Evolutionary conservation across 257 asterid genomes (phyloP).

Genomic region (Solanum chmielewskii): DNA sequence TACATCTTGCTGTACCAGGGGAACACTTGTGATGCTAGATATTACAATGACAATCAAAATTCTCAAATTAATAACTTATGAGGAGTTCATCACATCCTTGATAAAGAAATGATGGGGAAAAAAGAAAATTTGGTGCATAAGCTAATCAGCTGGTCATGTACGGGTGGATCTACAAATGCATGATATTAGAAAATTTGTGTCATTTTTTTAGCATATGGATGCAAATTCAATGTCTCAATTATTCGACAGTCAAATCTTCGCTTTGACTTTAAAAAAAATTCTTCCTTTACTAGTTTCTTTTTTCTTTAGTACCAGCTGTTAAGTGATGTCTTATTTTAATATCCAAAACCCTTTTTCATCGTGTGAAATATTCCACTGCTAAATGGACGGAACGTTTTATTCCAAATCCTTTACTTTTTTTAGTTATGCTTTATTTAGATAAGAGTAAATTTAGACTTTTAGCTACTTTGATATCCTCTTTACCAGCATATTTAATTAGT

Average conservation of each 20-base stretch:
- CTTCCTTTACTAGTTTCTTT: neutral
- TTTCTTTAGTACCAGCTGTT: neutral
- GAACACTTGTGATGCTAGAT: neutral
- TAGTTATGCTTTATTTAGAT: neutral
- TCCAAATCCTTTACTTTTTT: neutral
- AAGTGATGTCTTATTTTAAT: neutral
- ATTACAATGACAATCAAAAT: neutral
- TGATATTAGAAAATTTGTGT: neutral
- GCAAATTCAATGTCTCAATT: neutral
- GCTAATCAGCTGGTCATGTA: neutral
- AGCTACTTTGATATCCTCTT: neutral
- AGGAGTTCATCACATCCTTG: neutral
- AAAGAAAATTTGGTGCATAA: neutral
- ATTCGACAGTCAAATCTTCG: neutral
- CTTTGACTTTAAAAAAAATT: neutral
- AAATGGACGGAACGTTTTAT: neutral
- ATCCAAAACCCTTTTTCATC: neutral
- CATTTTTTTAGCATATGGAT: neutral
- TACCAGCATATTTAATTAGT: neutral
- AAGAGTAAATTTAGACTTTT: neutral
- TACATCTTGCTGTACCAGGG: neutral
- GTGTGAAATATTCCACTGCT: neutral
- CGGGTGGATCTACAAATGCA: neutral
- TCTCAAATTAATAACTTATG: neutral
- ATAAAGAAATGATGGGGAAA: neutral